phyloP scores from a whole-genome alignment of 345 rosid species.

The Hibiscus mutabilis region DNA sequence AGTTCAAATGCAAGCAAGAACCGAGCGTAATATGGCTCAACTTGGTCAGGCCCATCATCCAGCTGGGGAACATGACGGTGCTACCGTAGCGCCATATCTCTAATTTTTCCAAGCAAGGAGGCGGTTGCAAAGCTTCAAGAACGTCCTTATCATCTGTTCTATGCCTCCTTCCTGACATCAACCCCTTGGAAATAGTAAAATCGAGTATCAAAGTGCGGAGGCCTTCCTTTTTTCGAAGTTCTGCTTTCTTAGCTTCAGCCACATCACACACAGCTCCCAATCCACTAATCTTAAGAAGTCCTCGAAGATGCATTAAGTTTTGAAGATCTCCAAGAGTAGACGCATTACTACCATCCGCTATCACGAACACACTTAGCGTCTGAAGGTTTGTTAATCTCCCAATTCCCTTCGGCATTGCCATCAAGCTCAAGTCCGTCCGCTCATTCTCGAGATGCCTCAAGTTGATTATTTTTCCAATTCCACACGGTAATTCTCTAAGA shows the following conservation, averaged over 20 bases:
- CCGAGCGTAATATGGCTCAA: neutral
- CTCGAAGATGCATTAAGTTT: neutral
- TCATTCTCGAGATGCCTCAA: slow-evolving; percentile 10
- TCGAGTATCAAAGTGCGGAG: neutral
- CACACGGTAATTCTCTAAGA: neutral
- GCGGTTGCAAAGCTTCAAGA: slow-evolving; percentile 10
- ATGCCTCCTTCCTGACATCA: neutral
- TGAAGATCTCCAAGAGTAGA: slow-evolving; percentile 9
- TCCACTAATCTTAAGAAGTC: neutral
- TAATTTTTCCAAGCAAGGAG: neutral
- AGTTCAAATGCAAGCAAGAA: neutral
- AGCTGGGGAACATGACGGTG: neutral
- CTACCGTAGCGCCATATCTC: neutral
- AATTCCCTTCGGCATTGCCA: slow-evolving; percentile 2
- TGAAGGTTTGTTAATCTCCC: neutral
- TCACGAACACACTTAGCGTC: neutral
- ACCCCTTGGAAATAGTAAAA: neutral
- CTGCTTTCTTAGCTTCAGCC: slow-evolving; percentile 7
- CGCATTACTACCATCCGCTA: neutral
- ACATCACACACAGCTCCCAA: neutral
- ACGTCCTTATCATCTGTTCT: neutral
- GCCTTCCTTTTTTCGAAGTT: slow-evolving; percentile 1
- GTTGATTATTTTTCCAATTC: slow-evolving; percentile 7
- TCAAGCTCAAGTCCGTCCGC: neutral
- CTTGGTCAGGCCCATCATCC: slow-evolving; percentile 2